Base-by-base conservation (phyloP, 2,329 filamentous ascomycete genomes). In the Aspergillus caelatus region DNA sequence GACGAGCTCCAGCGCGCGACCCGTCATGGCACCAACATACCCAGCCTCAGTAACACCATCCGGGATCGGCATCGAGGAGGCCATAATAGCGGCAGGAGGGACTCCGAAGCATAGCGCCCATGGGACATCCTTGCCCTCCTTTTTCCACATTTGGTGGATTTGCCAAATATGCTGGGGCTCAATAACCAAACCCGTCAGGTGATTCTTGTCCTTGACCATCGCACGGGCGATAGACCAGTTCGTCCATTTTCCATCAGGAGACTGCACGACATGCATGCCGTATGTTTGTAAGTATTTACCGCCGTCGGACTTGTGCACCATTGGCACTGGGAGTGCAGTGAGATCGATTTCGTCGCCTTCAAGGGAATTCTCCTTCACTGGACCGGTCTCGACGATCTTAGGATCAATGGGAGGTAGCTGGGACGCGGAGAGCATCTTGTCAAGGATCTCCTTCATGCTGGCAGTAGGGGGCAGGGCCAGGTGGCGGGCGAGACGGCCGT, bases 231-330 rank as follows among this genome's bases (percentile, higher is more conserved):
- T 77, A 7, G 75, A 76, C 74, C 74, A 77, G 53, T 77, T 77
- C 8, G 80, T 83, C 83, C 83, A 85, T 12, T 71, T 72, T 2
- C 75, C 76, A 62, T 82, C 79, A 0, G 83, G 81, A 0, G 78
- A 75, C 63, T 81, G 79, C 0, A 85, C 67, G 11, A 84, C 70
- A 57, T 84, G 78, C 71, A 85, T 82, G 2, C 83, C 83, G 59
- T 80, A 82, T 0, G 83, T 85, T 63, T 84, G 82, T 26, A 85
- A 70, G 61, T 85, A 85, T 59, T 80, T 82, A 0, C 83, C 83
- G 0, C 83, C 83, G 61, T 85, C 83, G 0, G 71, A 67, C 62
- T 80, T 61, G 68, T 85, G 81, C 0, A 84, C 70, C 14, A 77
- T 57, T 0, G 83, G 83, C 0, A 74, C 75, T 0, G 83, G 81